Evolutionary conservation across 2,329 filamentous ascomycete genomes (phyloP), one percentile per base, ranked within the genome.

Genomic region (Epichloe elymi): DNA sequence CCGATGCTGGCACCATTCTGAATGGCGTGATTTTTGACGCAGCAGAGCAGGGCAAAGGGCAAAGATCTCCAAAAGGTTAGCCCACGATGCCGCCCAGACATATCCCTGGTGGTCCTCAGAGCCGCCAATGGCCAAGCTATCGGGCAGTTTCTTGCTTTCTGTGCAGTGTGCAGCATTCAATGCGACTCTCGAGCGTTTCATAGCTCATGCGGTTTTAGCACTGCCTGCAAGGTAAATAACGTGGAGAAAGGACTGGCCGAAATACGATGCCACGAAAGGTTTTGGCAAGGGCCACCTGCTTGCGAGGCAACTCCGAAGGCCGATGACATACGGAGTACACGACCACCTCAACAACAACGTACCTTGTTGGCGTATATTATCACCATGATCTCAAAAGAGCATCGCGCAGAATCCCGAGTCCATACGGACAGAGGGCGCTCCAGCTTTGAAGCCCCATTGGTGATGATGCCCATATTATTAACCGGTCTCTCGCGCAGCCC

Each of bases 1-100:
- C 42, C 42, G 23, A 17, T 36, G 40, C 58, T 54, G 59, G 58
- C 61, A 58, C 55, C 60, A 60, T 60, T 60, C 58, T 43, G 55
- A 45, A 58, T 53, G 57, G 53, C 52, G 57, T 55, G 56, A 58
- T 57, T 49, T 54, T 19, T 30, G 10, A 30, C n/a, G 38, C 23
- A 5, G 15, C 17, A 11, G 39, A 19, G n/a, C 5, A 41, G 39
- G 39, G 19, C 39, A 23, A 11, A 19, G 42, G n/a, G 19, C 43
- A 20, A 19, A 37, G 30, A 15, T 5, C 8, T 30, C 30, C 40
- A 43, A 43, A 35, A 38, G 14, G 44, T n/a, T 15, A 44, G 17
- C 42, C 42, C 14, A n/a, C 12, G 23, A 45, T n/a, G 20, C 23
- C 42, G 23, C 42, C 23, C 15, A 45, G 20, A 15, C 42, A 14